phyloP scores from a whole-genome alignment of 108 stramenopile species.

The Fragilaria radians region DNA sequence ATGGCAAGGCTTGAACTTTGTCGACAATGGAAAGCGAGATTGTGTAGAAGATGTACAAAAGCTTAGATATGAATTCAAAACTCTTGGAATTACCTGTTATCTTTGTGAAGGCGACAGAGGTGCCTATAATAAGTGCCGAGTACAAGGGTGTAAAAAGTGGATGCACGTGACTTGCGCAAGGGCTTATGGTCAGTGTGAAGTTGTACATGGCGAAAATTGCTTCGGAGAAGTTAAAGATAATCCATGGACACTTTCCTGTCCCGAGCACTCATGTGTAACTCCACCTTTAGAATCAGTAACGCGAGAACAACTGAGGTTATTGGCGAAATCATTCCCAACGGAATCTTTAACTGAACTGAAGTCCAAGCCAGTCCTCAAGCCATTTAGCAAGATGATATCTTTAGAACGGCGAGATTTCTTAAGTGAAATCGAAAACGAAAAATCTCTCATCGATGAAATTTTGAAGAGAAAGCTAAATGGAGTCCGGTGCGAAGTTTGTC shows the following conservation, averaged over 20 bases:
- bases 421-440: slow-evolving; percentile 43
- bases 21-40: slow-evolving; percentile 26
- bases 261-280: slow-evolving; percentile 56
- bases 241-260: slow-evolving; percentile 75
- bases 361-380: slow-evolving; percentile 32
- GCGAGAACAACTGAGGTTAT: slow-evolving; percentile 37
- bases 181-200: slow-evolving; percentile 63
- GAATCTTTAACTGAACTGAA: slow-evolving; percentile 33
- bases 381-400: slow-evolving; percentile 55
- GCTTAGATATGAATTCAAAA: slow-evolving; percentile 45
- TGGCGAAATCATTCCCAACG: slow-evolving; percentile 65
- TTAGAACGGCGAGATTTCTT: slow-evolving; percentile 46
- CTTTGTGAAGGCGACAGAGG: slow-evolving; percentile 70
- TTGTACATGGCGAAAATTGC: slow-evolving; percentile 78
- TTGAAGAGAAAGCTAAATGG: slow-evolving; percentile 41
- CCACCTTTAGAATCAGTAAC: slow-evolving; percentile 32
- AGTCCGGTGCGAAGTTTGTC: slow-evolving; percentile 61
- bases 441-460: slow-evolving; percentile 38
- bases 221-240: slow-evolving; percentile 44
- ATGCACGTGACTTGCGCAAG: slow-evolving; percentile 79
- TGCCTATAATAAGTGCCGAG: slow-evolving; percentile 55
- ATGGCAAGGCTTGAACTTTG: slow-evolving; percentile 77
- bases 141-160: slow-evolving; percentile 53
- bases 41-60: slow-evolving; percentile 61
- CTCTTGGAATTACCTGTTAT: slow-evolving; percentile 30